A percentile compares a stretch with the other conserved stretches of the same genome.
phyloP scores from a whole-genome alignment of 352 stramenopile genomes.

The Phytopythium mirpurense region DNA sequence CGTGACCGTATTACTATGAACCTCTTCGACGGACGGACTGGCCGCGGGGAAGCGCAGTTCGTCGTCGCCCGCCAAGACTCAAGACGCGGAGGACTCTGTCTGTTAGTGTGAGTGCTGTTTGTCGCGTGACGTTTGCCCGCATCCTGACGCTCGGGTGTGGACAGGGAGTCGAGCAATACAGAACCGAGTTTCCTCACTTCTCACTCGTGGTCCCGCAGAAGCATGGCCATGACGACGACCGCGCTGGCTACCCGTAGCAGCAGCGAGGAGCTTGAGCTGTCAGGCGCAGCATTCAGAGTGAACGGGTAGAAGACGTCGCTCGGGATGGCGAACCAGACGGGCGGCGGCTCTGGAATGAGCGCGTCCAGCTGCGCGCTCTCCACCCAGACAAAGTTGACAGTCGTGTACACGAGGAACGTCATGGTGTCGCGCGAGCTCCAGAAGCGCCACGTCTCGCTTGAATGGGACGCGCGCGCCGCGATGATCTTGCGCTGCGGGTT shows the following conservation, averaged over 20 bases:
- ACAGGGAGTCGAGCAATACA: constrained; percentile 5
- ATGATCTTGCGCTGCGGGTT: constrained; percentile 42
- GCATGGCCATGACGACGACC: background rate
- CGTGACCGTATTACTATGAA: constrained; percentile 12
- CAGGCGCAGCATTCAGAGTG: constrained; percentile 18
- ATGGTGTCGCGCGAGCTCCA: constrained; percentile 14
- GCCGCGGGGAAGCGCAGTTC: background rate
- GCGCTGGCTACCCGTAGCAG: background rate
- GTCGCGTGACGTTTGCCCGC: background rate
- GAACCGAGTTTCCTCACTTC: background rate
- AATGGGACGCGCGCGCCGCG: constrained; percentile 26
- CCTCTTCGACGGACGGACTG: no score
- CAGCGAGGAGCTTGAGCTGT: no score
- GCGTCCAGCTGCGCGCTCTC: constrained; percentile 15
- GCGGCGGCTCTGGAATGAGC: constrained; percentile 28
- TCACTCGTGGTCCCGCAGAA: background rate
- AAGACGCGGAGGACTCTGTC: background rate
- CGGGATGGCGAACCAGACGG: constrained; percentile 50
- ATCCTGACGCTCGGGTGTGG: background rate
- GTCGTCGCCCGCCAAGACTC: background rate
- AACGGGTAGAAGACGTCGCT: constrained; percentile 53
- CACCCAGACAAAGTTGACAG: constrained; percentile 26
- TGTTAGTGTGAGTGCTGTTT: constrained; percentile 3
- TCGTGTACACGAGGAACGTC: constrained; percentile 27
- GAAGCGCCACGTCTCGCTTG: constrained; percentile 29